These are phyloP conservation scores for Paraphaeosphaeria minitans DNA, from an alignment of 2,329 filamentous ascomycete species.

Conservation along the genomic window DNA sequence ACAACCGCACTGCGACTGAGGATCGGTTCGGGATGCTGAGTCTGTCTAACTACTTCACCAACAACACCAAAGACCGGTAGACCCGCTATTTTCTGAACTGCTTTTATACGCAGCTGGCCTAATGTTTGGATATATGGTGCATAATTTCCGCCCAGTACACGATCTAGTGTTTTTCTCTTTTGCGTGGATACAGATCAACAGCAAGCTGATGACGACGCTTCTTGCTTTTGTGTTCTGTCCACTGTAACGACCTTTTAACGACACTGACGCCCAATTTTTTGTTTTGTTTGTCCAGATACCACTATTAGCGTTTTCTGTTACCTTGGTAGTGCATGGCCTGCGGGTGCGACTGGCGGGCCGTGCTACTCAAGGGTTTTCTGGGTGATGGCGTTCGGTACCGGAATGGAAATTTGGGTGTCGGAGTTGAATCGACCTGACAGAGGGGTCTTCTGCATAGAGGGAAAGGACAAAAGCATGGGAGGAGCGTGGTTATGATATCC, in stretches of 20 bases:
- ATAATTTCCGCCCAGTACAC: neutral
- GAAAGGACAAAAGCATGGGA: conserved; percentile 11
- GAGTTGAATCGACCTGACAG: neutral
- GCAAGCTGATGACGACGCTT: conserved; percentile 23
- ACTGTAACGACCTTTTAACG: conserved; percentile 34
- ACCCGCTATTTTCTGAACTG: conserved; percentile 17
- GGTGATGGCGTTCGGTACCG: conserved; percentile 3
- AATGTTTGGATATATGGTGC: conserved; percentile 4
- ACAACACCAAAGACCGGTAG: conserved; percentile 39
- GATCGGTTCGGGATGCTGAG: conserved; percentile 48
- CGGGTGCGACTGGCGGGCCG: conserved; percentile 63
- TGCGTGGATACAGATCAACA: neutral
- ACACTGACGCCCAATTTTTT: conserved; percentile 37
- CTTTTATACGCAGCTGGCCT: neutral
- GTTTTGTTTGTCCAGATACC: conserved; percentile 44
- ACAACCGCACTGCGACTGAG: conserved; percentile 38
- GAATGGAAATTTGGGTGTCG: neutral
- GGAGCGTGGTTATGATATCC: conserved; percentile 2
- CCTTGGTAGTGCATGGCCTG: conserved; percentile 50
- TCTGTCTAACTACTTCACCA: conserved; percentile 39
- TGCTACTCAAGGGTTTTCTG: neutral
- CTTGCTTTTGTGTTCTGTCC: conserved; percentile 22
- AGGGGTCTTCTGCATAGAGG: neutral
- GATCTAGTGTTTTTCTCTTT: neutral
- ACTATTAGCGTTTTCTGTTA: conserved; percentile 64